Percentiles rank a stretch among this genome's conserved stretches.
Conservation (phyloP, 169 alveolate species). For the Theileria sp. region DNA sequence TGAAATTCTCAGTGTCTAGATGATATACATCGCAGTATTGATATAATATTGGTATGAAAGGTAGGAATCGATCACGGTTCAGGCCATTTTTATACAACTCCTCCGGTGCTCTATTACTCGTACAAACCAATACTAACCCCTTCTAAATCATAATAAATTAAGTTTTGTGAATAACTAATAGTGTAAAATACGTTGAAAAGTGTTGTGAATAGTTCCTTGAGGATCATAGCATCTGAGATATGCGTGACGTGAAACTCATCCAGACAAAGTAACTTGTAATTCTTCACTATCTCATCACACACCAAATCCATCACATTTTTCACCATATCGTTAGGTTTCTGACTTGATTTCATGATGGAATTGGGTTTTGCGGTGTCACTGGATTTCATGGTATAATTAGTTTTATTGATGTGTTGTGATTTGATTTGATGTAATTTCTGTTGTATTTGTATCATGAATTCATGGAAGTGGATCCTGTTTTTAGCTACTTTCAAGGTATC, state of each 20-base stretch:
- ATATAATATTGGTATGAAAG: slow-evolving; percentile 65
- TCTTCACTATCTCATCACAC: slow-evolving; percentile 55
- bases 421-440: slow-evolving; percentile 64
- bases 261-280: slow-evolving; percentile 66
- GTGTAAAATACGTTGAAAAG: slow-evolving; percentile 68
- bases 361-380: not conserved
- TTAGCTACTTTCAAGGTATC: slow-evolving; percentile 50
- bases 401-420: not conserved
- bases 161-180: no score
- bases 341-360: no score
- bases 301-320: slow-evolving; percentile 46
- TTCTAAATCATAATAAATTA: slow-evolving; percentile 15
- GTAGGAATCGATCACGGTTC: slow-evolving; percentile 72
- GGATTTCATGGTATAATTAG: not conserved
- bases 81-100: slow-evolving; percentile 70
- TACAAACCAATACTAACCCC: slow-evolving; percentile 64
- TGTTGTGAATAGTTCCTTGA: slow-evolving; percentile 69
- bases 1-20: slow-evolving; percentile 42
- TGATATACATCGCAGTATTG: slow-evolving; percentile 46
- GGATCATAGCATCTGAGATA: slow-evolving; percentile 78
- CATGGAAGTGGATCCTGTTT: slow-evolving; percentile 72
- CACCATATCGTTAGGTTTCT: no score
- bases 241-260: slow-evolving; percentile 78
- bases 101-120: slow-evolving; percentile 73
- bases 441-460: slow-evolving; percentile 73